A percentile compares a stretch with the other conserved stretches of the same genome.
phyloP scores from a whole-genome alignment of 192 early-diverging fungal species.

The Diversispora epigaea region DNA sequence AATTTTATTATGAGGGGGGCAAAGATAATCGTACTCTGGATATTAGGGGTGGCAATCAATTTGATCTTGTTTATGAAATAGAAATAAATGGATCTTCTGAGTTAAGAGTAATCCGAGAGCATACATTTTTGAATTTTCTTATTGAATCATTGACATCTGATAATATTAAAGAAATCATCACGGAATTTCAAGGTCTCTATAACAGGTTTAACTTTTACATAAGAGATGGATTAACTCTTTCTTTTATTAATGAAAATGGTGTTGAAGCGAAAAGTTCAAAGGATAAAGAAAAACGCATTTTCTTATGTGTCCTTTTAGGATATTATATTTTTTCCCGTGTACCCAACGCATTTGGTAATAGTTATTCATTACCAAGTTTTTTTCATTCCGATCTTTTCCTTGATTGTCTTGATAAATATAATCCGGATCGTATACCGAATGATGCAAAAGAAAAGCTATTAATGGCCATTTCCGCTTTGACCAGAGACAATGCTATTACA shows the following conservation, averaged over 20 bases:
- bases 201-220: background rate
- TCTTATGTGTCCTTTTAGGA: constrained; percentile 1
- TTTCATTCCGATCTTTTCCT: background rate
- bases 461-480: background rate
- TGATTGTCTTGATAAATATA: background rate
- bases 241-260: background rate
- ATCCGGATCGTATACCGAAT: background rate
- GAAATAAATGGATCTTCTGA: background rate
- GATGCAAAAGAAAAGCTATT: background rate
- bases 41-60: background rate
- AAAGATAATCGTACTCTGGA: background rate
- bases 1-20: background rate
- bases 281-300: constrained; percentile 8
- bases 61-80: background rate
- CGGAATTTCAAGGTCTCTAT: background rate
- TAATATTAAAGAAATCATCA: background rate
- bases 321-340: background rate
- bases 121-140: background rate
- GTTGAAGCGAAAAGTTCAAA: background rate
- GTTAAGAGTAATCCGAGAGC: background rate
- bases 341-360: background rate
- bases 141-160: background rate
- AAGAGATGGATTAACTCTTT: too few relatives aligned
- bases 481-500: too few relatives aligned
- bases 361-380: background rate